Conservation (phyloP, 257 asterid species). For the Leonotis leonurus region DNA sequence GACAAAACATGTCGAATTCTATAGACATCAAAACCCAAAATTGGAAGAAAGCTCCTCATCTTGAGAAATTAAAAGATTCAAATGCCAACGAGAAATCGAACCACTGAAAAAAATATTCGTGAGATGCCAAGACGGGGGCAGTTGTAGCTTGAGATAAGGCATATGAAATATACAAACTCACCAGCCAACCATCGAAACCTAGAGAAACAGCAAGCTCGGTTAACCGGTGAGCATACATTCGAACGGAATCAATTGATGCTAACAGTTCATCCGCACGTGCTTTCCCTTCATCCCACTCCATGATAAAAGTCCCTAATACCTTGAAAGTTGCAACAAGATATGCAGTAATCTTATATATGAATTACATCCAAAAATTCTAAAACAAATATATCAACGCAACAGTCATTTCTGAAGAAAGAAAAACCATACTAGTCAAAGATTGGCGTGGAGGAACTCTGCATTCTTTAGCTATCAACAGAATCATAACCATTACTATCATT, state of each 20-base stretch:
- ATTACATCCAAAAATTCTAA: neutral
- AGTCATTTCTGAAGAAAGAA: neutral
- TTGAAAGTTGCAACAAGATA: slow-evolving; percentile 21
- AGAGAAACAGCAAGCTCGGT: slow-evolving; percentile 79
- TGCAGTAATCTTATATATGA: slow-evolving; percentile 2
- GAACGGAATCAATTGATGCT: slow-evolving; percentile 54
- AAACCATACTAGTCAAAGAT: too few relatives aligned
- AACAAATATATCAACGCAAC: neutral
- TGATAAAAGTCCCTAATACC: slow-evolving; percentile 88
- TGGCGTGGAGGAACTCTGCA: too few relatives aligned
- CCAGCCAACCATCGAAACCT: slow-evolving; percentile 99
- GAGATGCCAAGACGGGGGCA: neutral
- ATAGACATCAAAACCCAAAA: neutral
- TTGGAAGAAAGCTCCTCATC: neutral
- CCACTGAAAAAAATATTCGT: neutral
- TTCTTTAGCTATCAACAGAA: neutral
- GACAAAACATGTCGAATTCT: neutral
- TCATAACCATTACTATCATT: neutral
- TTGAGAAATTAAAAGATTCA: neutral
- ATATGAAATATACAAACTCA: slow-evolving; percentile 23
- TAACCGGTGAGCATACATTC: slow-evolving; percentile 76
- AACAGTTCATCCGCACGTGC: slow-evolving; percentile 50
- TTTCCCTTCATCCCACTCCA: slow-evolving; percentile 91
- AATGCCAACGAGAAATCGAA: neutral
- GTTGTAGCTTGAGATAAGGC: neutral